phyloP scores from a whole-genome alignment of 2,329 filamentous ascomycete species.

The Penicillium frequentans region DNA sequence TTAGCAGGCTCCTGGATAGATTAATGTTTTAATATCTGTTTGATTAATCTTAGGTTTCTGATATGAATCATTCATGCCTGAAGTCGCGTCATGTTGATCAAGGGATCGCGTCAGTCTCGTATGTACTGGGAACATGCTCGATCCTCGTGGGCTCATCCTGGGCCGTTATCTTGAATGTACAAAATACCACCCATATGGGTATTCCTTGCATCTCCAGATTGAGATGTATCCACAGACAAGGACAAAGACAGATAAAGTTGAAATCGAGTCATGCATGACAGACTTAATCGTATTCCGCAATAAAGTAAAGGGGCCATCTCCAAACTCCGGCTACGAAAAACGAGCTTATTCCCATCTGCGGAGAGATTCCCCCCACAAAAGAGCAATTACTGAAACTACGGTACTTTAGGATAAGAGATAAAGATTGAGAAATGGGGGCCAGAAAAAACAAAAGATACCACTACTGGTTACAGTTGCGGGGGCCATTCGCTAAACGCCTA shows the following conservation, averaged over 20 bases:
- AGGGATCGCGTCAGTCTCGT: background rate
- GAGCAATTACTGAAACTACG: too few species aligned
- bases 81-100: background rate
- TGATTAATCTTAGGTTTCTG: background rate
- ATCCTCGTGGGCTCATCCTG: background rate
- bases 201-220: background rate
- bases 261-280: background rate
- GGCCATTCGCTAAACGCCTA: background rate
- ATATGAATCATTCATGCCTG: background rate
- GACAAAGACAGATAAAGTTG: background rate
- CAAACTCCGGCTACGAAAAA: background rate
- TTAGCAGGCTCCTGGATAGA: background rate
- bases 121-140: too few species aligned
- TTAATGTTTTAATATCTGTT: background rate
- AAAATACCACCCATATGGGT: background rate
- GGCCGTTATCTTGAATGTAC: background rate
- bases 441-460: background rate
- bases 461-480: background rate
- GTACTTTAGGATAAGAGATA: background rate
- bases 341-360: background rate
- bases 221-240: background rate
- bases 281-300: background rate
- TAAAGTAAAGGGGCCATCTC: background rate
- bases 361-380: background rate
- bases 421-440: background rate